Evolutionary conservation across 805 yeast genomes (phyloP), one percentile per base, ranked within the genome.

Genomic region (Kluyveromyces starmeri): DNA sequence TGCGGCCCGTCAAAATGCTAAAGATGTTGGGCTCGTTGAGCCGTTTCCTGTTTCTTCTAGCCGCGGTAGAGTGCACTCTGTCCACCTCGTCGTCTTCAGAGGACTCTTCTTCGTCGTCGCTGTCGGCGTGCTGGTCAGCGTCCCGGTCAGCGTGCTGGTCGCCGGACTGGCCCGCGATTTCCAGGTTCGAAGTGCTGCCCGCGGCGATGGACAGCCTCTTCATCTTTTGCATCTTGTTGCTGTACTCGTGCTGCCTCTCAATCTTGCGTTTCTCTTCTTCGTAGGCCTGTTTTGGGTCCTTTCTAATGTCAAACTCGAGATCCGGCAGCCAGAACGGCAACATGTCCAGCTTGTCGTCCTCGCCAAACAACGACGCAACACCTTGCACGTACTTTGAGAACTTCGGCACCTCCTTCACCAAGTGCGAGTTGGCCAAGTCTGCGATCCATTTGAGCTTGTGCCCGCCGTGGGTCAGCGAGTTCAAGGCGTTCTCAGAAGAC

Each of bases 291-390:
- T 73, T 73, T n/a, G 94, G 94, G 50, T 82, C 80, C 44, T 71
- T 71, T 46, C 84, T 71, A 39, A 79, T 78, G 55, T 82, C 89
- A 36, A 62, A 66, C 47, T 84, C 96, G 48, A 92, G 65, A 41
- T 89, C 96, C 39, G 94, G 83, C 45, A 85, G 69, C 98, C 98
- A 89, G 58, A 86, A 83, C 37, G 98, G 98, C 42, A 89, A 68
- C 43, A 80, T 77, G 54, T 85, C 95, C 52, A 89, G 70, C 46
- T 81, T 79, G 22, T 58, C 62, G 49, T 89, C 96, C 53, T 89
- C 97, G 35, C 85, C 73, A 53, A 78, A 89, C 42, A 89, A 68
- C 2, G 85, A 70, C 4, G 96, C 86, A 38, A 86, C 75, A 61
- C 97, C 97, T 56, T 89, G 98, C 46, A 89, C 71, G 55, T 83